Base-by-base conservation (phyloP, 2,329 filamentous ascomycete genomes). In the Pyrenophora graminea region DNA sequence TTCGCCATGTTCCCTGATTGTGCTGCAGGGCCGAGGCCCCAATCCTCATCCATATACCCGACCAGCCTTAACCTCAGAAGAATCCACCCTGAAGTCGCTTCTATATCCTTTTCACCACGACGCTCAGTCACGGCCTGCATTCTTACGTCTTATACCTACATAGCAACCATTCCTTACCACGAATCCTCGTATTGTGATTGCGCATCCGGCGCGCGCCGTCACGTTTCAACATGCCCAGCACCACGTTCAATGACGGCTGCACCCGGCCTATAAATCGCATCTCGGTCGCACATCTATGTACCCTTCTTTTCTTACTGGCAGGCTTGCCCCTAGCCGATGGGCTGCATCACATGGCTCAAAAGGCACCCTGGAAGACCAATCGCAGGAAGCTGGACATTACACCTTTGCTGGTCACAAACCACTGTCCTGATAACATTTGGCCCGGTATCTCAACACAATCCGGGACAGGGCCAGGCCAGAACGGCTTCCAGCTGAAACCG, bases 391-490 rank as follows among this genome's bases (percentile, higher is more conserved):
- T 68, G 39, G 63, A 70, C 39, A 67, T 70, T 21, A 72, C 69
- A 1, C 86, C 87, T 6, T 75, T 94, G 21, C 77, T 84, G 6
- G 78, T 94, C 48, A 86, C 84, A 51, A 95, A 93, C 74, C 80
- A 81, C 48, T 95, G 90, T 65, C 77, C 79, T 8, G 82, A 88
- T 17, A 84, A 82, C 0, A 84, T 94, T 56, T 93, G 88, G 82
- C 90, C 90, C 1, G 90, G 85, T 8, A 83, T 94, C 53, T 81
- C 82, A 12, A 91, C 89, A 0, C 88, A 92, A 65, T 79, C 82
- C 39, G 90, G 90, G 18, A 82, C 81, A 12, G 86, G 86, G 0
- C 88, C 89, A 6, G 79, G 80, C 2, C 79, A 78, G 9, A 84
- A 83, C 17, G 90, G 89, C 7, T 94, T 93, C 67, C 80, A 85